Evolutionary conservation across 176 grass and related monocot species (phyloP).

Genomic region (Melocanna baccifera): DNA sequence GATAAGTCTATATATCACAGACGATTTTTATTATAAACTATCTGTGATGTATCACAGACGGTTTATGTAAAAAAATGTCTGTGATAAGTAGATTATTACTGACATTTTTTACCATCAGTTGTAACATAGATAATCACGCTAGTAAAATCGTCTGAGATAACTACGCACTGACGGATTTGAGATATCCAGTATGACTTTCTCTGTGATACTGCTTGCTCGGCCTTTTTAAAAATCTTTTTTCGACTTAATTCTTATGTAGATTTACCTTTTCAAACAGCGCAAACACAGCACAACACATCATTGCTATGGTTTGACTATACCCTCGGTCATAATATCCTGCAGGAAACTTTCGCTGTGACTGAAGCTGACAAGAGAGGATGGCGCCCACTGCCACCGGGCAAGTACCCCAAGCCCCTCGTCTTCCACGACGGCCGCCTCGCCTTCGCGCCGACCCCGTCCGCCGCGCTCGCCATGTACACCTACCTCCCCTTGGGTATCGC

Average conservation of each 20-base stretch:
- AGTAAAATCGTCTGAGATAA: no score
- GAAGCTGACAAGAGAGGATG: slow-evolving; percentile 52
- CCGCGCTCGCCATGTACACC: slow-evolving; percentile 66
- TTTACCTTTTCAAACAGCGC: neutral
- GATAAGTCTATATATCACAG: no score
- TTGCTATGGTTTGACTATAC: no score
- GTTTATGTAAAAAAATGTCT: no score
- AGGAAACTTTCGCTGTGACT: slow-evolving; percentile 52
- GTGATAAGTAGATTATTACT: no score
- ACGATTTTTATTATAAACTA: no score
- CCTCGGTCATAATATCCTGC: neutral
- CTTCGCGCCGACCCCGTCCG: slow-evolving; percentile 54
- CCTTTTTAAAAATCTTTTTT: neutral
- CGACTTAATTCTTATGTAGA: neutral
- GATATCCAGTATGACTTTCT: no score
- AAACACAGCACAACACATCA: neutral
- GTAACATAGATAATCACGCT: no score
- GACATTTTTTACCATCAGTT: no score
- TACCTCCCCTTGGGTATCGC: slow-evolving; percentile 58
- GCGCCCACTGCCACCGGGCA: slow-evolving; percentile 33
- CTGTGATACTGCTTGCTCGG: neutral
- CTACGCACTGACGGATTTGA: no score
- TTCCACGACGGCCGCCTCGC: slow-evolving; percentile 84
- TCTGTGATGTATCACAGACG: no score
- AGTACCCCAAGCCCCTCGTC: slow-evolving; percentile 54